Percentiles rank a stretch among this genome's conserved stretches.
phyloP scores from a whole-genome alignment of 1,284 basidiomycete species.

The Athelia sp. region DNA sequence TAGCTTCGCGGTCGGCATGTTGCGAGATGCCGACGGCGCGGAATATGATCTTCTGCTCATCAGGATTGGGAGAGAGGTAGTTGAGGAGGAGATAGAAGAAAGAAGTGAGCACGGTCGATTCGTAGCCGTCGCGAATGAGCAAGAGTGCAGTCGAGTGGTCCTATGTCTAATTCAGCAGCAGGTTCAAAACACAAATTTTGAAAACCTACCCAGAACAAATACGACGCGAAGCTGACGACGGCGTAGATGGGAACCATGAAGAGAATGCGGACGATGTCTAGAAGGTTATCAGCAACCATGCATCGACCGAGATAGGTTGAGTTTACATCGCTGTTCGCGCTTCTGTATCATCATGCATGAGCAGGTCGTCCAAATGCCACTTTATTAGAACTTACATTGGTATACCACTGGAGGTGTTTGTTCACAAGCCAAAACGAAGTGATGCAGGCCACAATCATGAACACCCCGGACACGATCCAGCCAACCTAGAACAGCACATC shows the following conservation, averaged over 20 bases:
- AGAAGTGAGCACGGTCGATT: constrained; percentile 65
- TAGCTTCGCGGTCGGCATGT: constrained; percentile 41
- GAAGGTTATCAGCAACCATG: not conserved
- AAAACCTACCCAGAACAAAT: constrained; percentile 62
- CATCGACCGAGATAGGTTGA: not conserved
- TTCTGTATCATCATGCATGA: constrained; percentile 35
- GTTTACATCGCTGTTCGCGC: constrained; percentile 58
- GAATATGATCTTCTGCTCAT: constrained; percentile 63
- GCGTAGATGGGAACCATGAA: constrained; percentile 81
- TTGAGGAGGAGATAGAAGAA: constrained; percentile 77
- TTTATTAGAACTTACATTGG: constrained; percentile 41
- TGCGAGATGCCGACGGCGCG: constrained; percentile 49
- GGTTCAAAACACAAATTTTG: constrained; percentile 13
- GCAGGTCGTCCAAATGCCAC: not conserved
- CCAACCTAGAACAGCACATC: constrained; percentile 44
- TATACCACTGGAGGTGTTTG: constrained; percentile 73
- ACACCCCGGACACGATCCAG: constrained; percentile 65
- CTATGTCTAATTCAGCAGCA: constrained; percentile 24
- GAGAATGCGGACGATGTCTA: constrained; percentile 69
- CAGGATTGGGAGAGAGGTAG: constrained; percentile 62
- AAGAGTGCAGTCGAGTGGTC: constrained; percentile 61
- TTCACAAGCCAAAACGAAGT: constrained; percentile 68
- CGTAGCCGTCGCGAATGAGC: constrained; percentile 63
- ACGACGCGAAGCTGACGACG: constrained; percentile 61
- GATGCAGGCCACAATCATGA: constrained; percentile 49